Evolutionary conservation across 2,329 filamentous ascomycete species (phyloP).

Genomic region (Monilinia fructicola): DNA sequence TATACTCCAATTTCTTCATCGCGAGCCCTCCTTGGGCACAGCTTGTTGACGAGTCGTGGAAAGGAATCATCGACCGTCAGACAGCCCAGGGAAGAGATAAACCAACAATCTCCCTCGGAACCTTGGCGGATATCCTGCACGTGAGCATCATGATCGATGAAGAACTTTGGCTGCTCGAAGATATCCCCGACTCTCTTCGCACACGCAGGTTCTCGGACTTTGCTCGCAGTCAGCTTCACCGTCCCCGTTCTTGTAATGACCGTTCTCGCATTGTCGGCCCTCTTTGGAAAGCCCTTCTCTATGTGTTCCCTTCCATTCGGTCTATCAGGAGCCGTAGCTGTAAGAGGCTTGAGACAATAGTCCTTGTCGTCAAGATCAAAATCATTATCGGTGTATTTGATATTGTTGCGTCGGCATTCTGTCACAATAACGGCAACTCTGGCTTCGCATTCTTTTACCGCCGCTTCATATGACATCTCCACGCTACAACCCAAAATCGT

Average conservation of each 20-base stretch:
- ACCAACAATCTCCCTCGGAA: constrained; percentile 79
- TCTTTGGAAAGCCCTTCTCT: not conserved
- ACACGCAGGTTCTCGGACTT: constrained; percentile 30
- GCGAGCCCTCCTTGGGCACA: constrained; percentile 36
- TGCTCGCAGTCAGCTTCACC: constrained; percentile 10
- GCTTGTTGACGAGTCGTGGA: constrained; percentile 50
- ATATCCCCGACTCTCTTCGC: constrained; percentile 69
- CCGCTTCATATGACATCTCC: constrained; percentile 68
- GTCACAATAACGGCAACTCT: constrained; percentile 59
- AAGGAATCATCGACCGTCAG: constrained; percentile 52
- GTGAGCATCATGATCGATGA: constrained; percentile 66
- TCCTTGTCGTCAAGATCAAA: constrained; percentile 68
- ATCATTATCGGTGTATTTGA: constrained; percentile 77
- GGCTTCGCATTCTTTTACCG: constrained; percentile 63
- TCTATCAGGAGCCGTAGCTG: not conserved
- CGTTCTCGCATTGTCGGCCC: not conserved
- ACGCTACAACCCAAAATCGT: constrained; percentile 3
- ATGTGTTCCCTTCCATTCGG: not conserved
- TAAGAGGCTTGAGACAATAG: constrained; percentile 26
- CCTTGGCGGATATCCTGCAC: constrained; percentile 80
- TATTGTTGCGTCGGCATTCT: constrained; percentile 70
- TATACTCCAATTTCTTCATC: constrained; percentile 71
- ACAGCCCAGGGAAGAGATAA: constrained; percentile 76
- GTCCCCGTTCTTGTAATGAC: constrained; percentile 25
- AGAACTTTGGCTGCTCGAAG: constrained; percentile 75